These are phyloP conservation scores for Calonectria montana DNA, from an alignment of 2,329 filamentous ascomycete species.

Conservation along the genomic window DNA sequence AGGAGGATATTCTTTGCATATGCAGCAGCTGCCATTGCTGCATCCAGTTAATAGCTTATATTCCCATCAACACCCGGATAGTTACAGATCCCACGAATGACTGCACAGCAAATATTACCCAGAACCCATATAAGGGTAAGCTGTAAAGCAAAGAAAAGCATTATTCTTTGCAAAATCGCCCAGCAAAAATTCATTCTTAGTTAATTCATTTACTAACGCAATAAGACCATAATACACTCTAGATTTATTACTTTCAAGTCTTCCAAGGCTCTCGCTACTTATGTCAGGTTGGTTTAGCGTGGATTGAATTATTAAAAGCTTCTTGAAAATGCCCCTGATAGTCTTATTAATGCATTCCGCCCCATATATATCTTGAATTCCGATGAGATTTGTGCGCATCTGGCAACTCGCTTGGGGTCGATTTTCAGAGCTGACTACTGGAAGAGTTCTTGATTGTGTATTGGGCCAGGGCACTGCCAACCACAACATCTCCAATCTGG, in stretches of 20 bases:
- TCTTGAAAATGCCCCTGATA: neutral
- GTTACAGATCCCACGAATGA: neutral
- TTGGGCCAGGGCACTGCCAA: neutral
- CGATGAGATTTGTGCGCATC: neutral
- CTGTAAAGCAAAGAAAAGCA: neutral
- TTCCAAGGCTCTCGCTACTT: neutral
- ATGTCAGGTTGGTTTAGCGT: neutral
- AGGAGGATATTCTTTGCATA: neutral
- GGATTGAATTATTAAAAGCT: neutral
- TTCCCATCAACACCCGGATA: neutral
- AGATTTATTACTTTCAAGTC: neutral
- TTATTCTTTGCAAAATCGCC: neutral
- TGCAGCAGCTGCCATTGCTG: neutral
- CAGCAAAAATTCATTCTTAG: accelerated
- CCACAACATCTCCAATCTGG: neutral
- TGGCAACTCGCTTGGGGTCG: neutral
- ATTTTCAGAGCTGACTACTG: neutral
- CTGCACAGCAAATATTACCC: neutral
- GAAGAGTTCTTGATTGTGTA: neutral
- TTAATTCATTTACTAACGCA: neutral
- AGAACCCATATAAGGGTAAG: neutral
- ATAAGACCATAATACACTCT: neutral
- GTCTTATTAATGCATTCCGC: neutral
- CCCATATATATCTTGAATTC: neutral
- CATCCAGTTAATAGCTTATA: neutral